phyloP scores from a whole-genome alignment of 192 early-diverging fungal genomes.

The Coemansia guatemalensis region DNA sequence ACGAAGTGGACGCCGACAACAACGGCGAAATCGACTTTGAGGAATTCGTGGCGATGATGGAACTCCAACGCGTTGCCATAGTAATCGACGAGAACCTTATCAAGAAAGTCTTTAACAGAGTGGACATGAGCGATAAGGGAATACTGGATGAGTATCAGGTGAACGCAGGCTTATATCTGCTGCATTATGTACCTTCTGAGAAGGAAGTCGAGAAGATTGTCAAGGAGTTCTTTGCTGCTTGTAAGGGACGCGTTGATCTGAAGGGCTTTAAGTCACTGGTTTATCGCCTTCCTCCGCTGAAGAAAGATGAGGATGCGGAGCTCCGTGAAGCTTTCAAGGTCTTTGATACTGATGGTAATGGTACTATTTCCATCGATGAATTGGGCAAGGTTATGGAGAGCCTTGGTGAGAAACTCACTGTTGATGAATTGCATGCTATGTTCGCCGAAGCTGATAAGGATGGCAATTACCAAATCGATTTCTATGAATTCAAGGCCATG shows the following conservation, averaged over 20 bases:
- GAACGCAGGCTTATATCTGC: background rate
- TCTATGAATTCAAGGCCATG: conserved; percentile 61
- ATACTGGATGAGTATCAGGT: background rate
- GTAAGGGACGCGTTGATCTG: background rate
- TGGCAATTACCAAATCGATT: conserved; percentile 61
- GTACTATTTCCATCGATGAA: conserved; percentile 53
- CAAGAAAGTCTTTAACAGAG: background rate
- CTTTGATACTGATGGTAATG: conserved; percentile 61
- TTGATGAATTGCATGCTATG: conserved; percentile 78
- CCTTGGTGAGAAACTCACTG: conserved; percentile 67
- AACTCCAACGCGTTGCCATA: background rate
- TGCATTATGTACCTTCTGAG: background rate
- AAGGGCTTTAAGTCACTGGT: background rate
- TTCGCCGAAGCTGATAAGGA: conserved; percentile 74
- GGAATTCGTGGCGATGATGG: conserved; percentile 61
- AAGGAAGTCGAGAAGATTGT: background rate
- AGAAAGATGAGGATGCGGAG: conserved; percentile 23
- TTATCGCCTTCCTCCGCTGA: background rate
- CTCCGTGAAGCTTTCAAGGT: conserved; percentile 33
- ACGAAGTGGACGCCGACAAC: conserved; percentile 65
- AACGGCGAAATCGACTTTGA: conserved; percentile 66
- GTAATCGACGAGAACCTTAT: conserved; percentile 36
- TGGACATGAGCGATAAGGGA: conserved; percentile 61
- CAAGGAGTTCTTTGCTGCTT: background rate
- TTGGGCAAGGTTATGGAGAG: conserved; percentile 39